These are phyloP conservation scores for Bruguiera parviflora DNA, from an alignment of 345 rosid species.

Conservation along the genomic window DNA sequence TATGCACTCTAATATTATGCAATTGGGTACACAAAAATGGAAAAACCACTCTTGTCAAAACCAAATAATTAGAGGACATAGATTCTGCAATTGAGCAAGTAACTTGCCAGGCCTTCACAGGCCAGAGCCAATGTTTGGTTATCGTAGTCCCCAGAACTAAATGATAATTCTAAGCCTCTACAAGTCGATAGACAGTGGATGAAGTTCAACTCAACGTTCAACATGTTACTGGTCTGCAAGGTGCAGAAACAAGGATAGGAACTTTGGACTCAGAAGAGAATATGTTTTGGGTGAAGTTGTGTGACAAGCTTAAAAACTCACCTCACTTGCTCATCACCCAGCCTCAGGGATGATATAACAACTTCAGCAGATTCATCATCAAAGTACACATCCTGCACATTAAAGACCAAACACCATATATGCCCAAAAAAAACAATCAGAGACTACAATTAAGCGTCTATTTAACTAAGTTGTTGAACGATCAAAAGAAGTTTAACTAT, in stretches of 20 bases:
- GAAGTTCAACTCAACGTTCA: no score
- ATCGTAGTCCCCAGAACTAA: no score
- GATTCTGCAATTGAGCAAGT: no score
- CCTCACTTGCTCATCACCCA: conserved; percentile 97
- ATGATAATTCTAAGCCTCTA: neutral
- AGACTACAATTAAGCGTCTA: no score
- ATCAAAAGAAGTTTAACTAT: no score
- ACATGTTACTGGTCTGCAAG: no score
- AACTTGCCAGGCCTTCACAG: neutral
- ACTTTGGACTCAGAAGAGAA: no score
- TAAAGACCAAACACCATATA: conserved; percentile 2
- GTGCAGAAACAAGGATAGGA: no score
- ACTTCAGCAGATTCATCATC: conserved; percentile 94
- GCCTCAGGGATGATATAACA: conserved; percentile 89
- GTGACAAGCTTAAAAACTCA: conserved; percentile 19
- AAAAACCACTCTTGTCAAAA: neutral
- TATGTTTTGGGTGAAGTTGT: no score
- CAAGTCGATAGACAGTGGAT: neutral
- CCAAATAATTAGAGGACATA: neutral
- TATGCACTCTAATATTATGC: no score
- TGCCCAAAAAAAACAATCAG: conserved; percentile 5
- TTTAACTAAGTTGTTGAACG: no score
- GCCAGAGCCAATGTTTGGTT: neutral
- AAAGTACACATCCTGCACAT: conserved; percentile 81
- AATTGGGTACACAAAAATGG: no score